Evolutionary conservation across 2,329 filamentous ascomycete species (phyloP).

Genomic region (Daldinia eschscholtzii): DNA sequence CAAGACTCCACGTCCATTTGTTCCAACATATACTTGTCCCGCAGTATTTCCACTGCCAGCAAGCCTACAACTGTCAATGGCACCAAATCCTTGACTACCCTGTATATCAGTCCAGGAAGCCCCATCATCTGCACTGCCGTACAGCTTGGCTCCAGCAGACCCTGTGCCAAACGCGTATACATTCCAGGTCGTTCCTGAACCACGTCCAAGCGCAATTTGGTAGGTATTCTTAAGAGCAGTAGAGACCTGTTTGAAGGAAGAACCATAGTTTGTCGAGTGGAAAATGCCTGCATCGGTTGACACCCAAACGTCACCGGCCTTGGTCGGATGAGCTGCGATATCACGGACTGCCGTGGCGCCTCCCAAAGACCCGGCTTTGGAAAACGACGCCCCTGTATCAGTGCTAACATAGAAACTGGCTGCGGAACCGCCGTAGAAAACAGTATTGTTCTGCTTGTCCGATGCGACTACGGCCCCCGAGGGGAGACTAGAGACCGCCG

Average conservation of each 20-base stretch:
- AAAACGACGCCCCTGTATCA: conserved; percentile 62
- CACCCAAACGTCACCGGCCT: conserved; percentile 71
- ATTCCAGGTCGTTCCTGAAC: conserved; percentile 58
- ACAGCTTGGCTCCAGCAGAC: conserved; percentile 58
- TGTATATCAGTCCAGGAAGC: conserved; percentile 62
- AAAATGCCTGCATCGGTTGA: conserved; percentile 68
- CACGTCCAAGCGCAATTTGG: conserved; percentile 60
- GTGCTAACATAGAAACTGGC: conserved; percentile 65
- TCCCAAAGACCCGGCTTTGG: conserved; percentile 54
- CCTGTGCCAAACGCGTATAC: conserved; percentile 63
- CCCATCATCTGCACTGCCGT: conserved; percentile 60
- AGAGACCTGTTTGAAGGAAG: conserved; percentile 59
- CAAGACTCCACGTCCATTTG: conserved; percentile 63
- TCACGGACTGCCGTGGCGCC: conserved; percentile 64
- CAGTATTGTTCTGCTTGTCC: conserved; percentile 65
- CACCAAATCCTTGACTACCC: conserved; percentile 60
- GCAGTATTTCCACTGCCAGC: conserved; percentile 61
- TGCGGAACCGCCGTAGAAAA: conserved; percentile 65
- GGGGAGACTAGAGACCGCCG: conserved; percentile 60
- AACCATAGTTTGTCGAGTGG: conserved; percentile 65
- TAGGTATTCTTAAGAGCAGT: conserved; percentile 56
- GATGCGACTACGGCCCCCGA: conserved; percentile 63
- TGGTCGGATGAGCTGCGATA: conserved; percentile 67
- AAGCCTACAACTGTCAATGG: conserved; percentile 56
- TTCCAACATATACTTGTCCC: conserved; percentile 63